A percentile compares a stretch with the other conserved stretches of the same genome.
phyloP scores from a whole-genome alignment of 2,329 filamentous ascomycete genomes.

The Pseudomassariella vexata region DNA sequence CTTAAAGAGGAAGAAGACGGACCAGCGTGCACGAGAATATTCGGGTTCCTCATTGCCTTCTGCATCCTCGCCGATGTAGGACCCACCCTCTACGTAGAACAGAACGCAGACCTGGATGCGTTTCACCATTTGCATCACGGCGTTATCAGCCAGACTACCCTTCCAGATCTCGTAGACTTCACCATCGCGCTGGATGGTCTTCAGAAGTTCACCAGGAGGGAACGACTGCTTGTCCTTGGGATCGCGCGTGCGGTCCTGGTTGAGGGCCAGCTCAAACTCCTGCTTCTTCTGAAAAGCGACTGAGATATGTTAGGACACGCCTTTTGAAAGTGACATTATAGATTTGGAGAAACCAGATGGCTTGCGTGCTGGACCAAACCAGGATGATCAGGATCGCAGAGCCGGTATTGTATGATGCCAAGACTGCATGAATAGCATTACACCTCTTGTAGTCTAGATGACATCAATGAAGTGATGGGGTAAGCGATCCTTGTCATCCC shows the following conservation, averaged over 20 bases:
- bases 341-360: too few relatives aligned
- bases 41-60: conserved; percentile 58
- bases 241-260: conserved; percentile 32
- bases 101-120: conserved; percentile 80
- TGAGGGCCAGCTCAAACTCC: conserved; percentile 57
- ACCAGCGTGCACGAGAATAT: conserved; percentile 76
- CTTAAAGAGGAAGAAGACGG: conserved; percentile 79
- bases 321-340: too few relatives aligned
- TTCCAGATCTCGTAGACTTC: conserved; percentile 77
- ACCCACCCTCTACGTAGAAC: conserved; percentile 91
- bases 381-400: too few relatives aligned
- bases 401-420: too few relatives aligned
- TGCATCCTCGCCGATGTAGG: conserved; percentile 51
- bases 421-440: too few relatives aligned
- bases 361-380: too few relatives aligned
- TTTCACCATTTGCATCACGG: conserved; percentile 65
- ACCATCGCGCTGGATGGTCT: conserved; percentile 57
- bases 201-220: conserved; percentile 72
- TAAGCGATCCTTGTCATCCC: too few relatives aligned
- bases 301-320: conserved; percentile 24
- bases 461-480: too few relatives aligned
- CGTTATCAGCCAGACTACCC: conserved; percentile 64
- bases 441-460: too few relatives aligned
- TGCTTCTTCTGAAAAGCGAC: conserved; percentile 60
- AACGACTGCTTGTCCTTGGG: conserved; percentile 45